Evolutionary conservation across 805 yeast genomes (phyloP).

Genomic region (Metschnikowia arizonensis): DNA sequence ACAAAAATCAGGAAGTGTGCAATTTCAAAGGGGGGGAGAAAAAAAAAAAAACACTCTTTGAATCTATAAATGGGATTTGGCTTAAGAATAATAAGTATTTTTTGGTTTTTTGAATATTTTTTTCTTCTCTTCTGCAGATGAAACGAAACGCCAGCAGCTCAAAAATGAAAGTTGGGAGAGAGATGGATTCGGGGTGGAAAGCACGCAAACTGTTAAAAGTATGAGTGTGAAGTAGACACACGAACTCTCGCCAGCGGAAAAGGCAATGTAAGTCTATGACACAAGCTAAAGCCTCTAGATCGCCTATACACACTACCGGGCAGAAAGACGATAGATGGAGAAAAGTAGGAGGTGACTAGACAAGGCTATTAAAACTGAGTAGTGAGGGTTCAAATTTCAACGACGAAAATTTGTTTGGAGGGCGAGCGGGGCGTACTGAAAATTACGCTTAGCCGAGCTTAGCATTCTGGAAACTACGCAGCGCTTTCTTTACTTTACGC

Average conservation of each 20-base stretch:
- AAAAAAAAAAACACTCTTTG: too few relatives aligned
- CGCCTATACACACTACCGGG: conserved; percentile 11
- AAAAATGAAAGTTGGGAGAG: background rate
- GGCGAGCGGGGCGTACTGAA: conserved; percentile 17
- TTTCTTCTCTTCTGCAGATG: background rate
- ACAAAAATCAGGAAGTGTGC: background rate
- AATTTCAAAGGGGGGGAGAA: background rate
- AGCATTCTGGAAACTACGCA: conserved; percentile 15
- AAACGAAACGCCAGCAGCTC: background rate
- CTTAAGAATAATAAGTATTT: background rate
- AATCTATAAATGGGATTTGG: background rate
- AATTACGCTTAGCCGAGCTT: conserved; percentile 12
- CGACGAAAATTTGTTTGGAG: conserved; percentile 19
- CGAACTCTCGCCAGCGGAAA: conserved; percentile 1
- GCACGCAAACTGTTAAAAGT: conserved; percentile 2
- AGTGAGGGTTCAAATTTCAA: conserved; percentile 4
- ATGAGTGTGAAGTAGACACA: conserved; percentile 1
- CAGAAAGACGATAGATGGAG: conserved; percentile 5
- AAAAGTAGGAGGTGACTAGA: conserved; percentile 9
- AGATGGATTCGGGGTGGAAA: background rate
- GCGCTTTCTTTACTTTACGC: background rate
- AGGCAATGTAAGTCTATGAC: conserved; percentile 6
- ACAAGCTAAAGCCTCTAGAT: conserved; percentile 15
- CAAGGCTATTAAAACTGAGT: conserved; percentile 13
- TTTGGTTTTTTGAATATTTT: conserved; percentile 2